Evolutionary conservation across 1,284 basidiomycete genomes (phyloP), one percentile per base, ranked within the genome.

Genomic region (Lignosus rhinocerotis): DNA sequence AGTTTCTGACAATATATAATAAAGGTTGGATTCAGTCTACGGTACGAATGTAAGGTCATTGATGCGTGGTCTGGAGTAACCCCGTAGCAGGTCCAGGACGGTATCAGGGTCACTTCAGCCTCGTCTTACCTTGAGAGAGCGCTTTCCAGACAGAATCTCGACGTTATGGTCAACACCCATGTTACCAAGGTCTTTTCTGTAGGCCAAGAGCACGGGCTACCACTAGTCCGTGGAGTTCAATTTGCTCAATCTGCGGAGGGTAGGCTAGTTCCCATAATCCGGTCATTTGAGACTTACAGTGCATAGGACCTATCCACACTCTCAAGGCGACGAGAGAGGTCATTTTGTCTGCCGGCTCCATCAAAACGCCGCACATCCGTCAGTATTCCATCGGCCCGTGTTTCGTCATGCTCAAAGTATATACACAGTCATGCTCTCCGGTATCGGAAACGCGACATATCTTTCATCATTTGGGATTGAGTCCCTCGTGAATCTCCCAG

Each of bases 301-400:
- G 46, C 59, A 30, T 32, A 57, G 54, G 51, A 10, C 54, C 21
- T 17, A 17, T 17, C 33, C 60, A 64, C 41, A 65, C 66, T 41
- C 31, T 61, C 21, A 50, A 39, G 12, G 69, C 68, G 2, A 57
- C 17, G 0, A 65, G 65, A 30, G 69, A 71, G 44, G 59, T 71
- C 10, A 64, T 71, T 16, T 51, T 71, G 10, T 53, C 41, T n/a
- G 73, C 75, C 8, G 78, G 76, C 11, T 56, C 76, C 3, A 64
- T 76, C 51, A 63, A 73, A 45, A 72, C 75, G 4, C 77, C 78
- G n/a, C 73, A 73, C 45, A 57, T 80, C 12, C 72, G 80, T 42
- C 68, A 3, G 50, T 39, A 74, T 12, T 1, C 25, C 33, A 34
- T 47, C 17, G 5, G 10, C 10, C 10, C 12, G 17, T 14, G 17